Conservation (phyloP, 495 filamentous ascomycete genomes). For the Neohortaea acidophila region DNA sequence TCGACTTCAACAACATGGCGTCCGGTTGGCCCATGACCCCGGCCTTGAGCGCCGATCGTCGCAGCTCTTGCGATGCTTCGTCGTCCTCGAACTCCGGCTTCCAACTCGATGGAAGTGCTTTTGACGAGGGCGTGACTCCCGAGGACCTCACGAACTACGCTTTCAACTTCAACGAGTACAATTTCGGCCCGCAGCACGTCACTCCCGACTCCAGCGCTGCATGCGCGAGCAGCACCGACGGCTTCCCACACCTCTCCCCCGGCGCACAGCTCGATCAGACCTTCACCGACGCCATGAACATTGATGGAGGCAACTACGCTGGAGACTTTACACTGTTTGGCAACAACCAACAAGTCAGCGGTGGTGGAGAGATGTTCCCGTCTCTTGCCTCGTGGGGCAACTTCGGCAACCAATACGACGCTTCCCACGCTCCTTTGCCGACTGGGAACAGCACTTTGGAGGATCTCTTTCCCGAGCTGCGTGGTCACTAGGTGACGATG, state of each 20-base stretch:
- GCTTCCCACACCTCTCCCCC: slow-evolving; percentile 6
- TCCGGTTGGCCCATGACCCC: slow-evolving; percentile 9
- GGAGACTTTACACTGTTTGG: slow-evolving; percentile 19
- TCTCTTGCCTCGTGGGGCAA: slow-evolving; percentile 15
- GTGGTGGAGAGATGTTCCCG: slow-evolving; percentile 13
- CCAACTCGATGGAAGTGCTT: slow-evolving; percentile 15
- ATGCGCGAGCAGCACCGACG: slow-evolving; percentile 2
- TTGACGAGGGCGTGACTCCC: slow-evolving; percentile 22
- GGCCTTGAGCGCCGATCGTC: slow-evolving; percentile 14
- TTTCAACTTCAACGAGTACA: slow-evolving; percentile 17
- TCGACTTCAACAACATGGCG: slow-evolving; percentile 15
- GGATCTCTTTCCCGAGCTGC: slow-evolving; percentile 18
- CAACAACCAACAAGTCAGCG: neutral
- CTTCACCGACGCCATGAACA: slow-evolving; percentile 14
- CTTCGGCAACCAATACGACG: slow-evolving; percentile 14
- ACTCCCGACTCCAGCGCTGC: slow-evolving; percentile 12
- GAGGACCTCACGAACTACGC: slow-evolving; percentile 22
- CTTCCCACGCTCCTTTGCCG: neutral
- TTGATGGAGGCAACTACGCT: slow-evolving; percentile 13
- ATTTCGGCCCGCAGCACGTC: slow-evolving; percentile 16
- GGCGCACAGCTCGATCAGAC: slow-evolving; percentile 18
- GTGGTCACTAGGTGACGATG: slow-evolving; percentile 16
- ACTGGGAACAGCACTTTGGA: slow-evolving; percentile 15
- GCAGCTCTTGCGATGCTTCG: slow-evolving; percentile 4
- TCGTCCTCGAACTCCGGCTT: slow-evolving; percentile 7